A percentile compares a stretch with the other conserved stretches of the same genome.
Conservation (phyloP, 2,329 filamentous ascomycete species). For the Boeremia exigua region DNA sequence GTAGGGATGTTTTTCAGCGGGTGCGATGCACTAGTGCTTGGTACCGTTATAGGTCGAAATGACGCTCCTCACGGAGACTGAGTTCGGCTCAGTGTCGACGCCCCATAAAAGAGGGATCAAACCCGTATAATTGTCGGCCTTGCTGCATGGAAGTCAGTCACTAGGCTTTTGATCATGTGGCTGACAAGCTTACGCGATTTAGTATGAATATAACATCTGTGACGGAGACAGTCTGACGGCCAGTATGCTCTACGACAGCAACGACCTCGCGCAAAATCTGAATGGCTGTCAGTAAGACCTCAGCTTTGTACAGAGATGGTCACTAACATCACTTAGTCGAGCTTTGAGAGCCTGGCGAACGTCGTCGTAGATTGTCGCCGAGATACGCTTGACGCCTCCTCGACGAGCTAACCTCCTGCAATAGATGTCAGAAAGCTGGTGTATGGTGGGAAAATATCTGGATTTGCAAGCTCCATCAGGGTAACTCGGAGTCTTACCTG, state of each 20-base stretch:
- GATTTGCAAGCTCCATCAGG: not conserved
- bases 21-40: too few relatives aligned
- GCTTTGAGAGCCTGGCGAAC: slow-evolving; percentile 59
- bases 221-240: slow-evolving; percentile 39
- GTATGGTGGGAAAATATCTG: too few relatives aligned
- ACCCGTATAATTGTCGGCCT: slow-evolving; percentile 14
- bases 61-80: not conserved
- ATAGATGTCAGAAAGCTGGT: slow-evolving; percentile 13
- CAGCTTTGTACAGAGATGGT: not conserved
- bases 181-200: slow-evolving; percentile 31
- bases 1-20: too few relatives aligned
- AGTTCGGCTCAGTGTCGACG: not conserved
- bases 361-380: slow-evolving; percentile 68
- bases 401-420: slow-evolving; percentile 71
- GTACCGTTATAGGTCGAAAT: too few relatives aligned
- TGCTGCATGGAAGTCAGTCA: slow-evolving; percentile 5
- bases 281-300: not conserved
- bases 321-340: slow-evolving; percentile 51
- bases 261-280: slow-evolving; percentile 35
- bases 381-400: slow-evolving; percentile 79
- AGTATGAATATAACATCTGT: slow-evolving; percentile 41
- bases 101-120: slow-evolving; percentile 7
- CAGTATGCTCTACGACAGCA: slow-evolving; percentile 33
- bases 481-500: slow-evolving; percentile 25
- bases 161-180: not conserved